phyloP scores from a whole-genome alignment of 225 moss, liverwort and hornwort genomes.

The Thuidium tamariscinum region DNA sequence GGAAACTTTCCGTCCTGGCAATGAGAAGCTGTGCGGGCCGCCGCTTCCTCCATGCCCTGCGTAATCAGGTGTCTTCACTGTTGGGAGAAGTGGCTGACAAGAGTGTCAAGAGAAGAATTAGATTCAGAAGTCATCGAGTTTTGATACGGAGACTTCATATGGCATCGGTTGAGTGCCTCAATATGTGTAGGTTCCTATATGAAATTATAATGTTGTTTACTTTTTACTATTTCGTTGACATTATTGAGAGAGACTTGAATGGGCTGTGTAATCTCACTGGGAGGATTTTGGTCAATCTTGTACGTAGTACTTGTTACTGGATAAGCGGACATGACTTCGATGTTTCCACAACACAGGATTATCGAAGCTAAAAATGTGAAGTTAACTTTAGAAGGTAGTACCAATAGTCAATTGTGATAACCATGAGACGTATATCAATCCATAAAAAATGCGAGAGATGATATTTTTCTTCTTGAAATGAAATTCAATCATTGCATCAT shows the following conservation, averaged over 20 bases:
- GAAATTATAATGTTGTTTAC: background rate
- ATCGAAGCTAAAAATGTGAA: background rate
- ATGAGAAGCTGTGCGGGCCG: slow-evolving; percentile 23
- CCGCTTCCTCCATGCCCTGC: slow-evolving; percentile 22
- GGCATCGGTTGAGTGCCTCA: background rate
- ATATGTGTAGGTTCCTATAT: background rate
- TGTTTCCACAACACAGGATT: background rate
- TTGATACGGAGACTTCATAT: background rate
- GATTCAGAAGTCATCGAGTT: background rate
- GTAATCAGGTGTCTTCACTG: background rate
- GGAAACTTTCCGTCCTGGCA: slow-evolving; percentile 25
- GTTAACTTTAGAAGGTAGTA: too few species aligned
- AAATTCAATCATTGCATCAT: too few species aligned
- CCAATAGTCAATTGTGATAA: background rate
- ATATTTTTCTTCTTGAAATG: too few species aligned
- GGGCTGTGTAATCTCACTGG: background rate
- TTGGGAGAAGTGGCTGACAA: too few species aligned
- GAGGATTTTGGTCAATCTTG: background rate
- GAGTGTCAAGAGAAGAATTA: background rate
- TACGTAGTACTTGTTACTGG: too few species aligned
- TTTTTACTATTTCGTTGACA: background rate
- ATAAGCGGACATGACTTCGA: background rate
- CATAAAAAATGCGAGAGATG: background rate
- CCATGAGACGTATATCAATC: background rate
- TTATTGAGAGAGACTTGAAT: background rate